Base-by-base conservation (phyloP, 352 stramenopile species). In the Phytopythium litorale region DNA sequence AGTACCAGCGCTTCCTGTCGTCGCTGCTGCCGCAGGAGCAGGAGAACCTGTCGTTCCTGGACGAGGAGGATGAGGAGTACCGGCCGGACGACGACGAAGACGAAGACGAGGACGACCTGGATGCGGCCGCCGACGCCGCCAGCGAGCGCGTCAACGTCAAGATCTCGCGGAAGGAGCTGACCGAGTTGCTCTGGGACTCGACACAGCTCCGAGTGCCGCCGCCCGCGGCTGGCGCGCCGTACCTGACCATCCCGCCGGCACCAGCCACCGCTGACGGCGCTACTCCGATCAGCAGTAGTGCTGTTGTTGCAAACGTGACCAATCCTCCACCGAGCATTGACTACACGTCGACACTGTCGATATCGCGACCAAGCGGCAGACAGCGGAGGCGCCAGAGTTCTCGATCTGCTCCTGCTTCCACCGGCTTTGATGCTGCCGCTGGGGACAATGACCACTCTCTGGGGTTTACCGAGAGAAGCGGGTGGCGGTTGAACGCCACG, bases 41-140 rank as follows among this genome's bases (percentile, higher is more conserved):
- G 50, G 81, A 80, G 49, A 80, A 92, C 51, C 43, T 95, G 53
- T 89, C 72, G 32, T 95, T 95, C 51, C 63, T 95, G 62, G 87
- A 95, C 64, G 86, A 95, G 57, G 86, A 95, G 54, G 86, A 92
- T 56, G 84, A 94, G 35, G 86, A 92, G 66, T 92, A 95, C 56
- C 71, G 75, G 7, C 83, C 81, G 0, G 78, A 87, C 1, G 79
- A 90, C 35, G 86, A 93, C 1, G 84, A 91, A 1, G 83, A 89
- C 15, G 80, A 91, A 0, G 81, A 89, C 1, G 81, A 91, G 4
- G 77, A 88, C 8, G 82, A 94, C 1, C 70, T 72, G 13, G 71
- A 75, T 2, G 62, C 60, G 11, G 54, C 53, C 5, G 57, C 63
- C 6, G 65, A 54, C 53, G 72, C 25, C 38, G 58, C 45, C 49